Evolutionary conservation across 1,139 yeast genomes (phyloP).

Genomic region (Candida frijolesensis): DNA sequence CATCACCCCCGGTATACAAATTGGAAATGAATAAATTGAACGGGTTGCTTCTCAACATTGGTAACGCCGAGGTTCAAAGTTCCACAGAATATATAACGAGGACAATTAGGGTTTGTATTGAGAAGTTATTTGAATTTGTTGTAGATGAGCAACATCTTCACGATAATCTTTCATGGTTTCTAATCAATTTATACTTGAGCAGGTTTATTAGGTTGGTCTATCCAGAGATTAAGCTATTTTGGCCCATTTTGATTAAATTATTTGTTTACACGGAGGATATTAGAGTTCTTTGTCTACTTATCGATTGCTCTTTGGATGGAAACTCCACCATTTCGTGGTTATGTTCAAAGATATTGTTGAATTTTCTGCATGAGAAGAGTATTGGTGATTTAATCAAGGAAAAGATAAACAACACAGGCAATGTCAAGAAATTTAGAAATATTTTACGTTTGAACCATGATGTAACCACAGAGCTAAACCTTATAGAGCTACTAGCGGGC

Average conservation of each 20-base stretch:
- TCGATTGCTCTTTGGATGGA: conserved; percentile 7
- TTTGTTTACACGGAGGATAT: conserved; percentile 5
- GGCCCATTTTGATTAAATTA: conserved; percentile 10
- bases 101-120: not conserved
- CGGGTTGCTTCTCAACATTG: not conserved
- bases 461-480: conserved; percentile 16
- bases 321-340: conserved; percentile 9
- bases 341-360: conserved; percentile 8
- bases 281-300: conserved; percentile 5
- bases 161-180: conserved; percentile 10
- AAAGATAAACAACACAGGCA: conserved; percentile 4
- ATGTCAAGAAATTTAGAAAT: conserved; percentile 8
- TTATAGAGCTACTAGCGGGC: conserved; percentile 10
- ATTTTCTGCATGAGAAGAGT: conserved; percentile 1
- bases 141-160: not conserved
- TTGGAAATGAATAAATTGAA: conserved; percentile 2
- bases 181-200: conserved; percentile 8
- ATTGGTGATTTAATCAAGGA: not conserved
- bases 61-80: not conserved
- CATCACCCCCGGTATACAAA: not conserved
- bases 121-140: not conserved
- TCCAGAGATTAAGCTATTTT: conserved; percentile 9
- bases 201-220: conserved; percentile 5
- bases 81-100: not conserved
- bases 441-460: conserved; percentile 13